Conservation (phyloP, 352 stramenopile species). For the Globisporangium alternatum region DNA sequence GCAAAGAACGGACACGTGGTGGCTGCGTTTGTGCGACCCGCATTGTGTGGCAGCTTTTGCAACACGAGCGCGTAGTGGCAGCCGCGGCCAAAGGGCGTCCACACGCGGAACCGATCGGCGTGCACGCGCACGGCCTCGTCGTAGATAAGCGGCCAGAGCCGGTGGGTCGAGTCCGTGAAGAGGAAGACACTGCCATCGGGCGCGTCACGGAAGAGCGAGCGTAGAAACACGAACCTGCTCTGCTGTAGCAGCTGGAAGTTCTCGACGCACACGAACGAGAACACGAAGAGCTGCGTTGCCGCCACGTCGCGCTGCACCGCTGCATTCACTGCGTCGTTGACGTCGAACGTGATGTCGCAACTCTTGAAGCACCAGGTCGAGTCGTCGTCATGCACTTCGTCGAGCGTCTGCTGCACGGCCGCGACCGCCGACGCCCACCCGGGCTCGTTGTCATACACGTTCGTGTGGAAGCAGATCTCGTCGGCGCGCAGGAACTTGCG, state of each 20-base stretch:
- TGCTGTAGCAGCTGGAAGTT: slow-evolving; percentile 55
- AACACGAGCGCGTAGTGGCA: slow-evolving; percentile 70
- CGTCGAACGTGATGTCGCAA: slow-evolving; percentile 61
- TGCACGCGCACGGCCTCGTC: slow-evolving; percentile 31
- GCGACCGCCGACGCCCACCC: slow-evolving; percentile 48
- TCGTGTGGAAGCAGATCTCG: slow-evolving; percentile 44
- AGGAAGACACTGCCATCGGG: slow-evolving; percentile 44
- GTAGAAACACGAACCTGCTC: slow-evolving; percentile 48
- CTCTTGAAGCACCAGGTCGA: slow-evolving; percentile 37
- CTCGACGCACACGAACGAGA: slow-evolving; percentile 74
- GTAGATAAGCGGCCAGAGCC: slow-evolving; percentile 60
- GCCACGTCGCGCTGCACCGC: slow-evolving; percentile 25
- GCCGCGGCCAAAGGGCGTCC: slow-evolving; percentile 47
- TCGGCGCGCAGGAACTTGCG: slow-evolving; percentile 45
- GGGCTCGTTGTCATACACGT: slow-evolving; percentile 71
- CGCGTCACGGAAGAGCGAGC: slow-evolving; percentile 41
- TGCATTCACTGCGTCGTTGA: slow-evolving; percentile 34
- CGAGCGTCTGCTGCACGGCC: slow-evolving; percentile 30
- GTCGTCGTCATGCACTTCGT: slow-evolving; percentile 20
- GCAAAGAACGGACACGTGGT: slow-evolving; percentile 38
- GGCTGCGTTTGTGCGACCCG: not conserved
- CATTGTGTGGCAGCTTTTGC: slow-evolving; percentile 34
- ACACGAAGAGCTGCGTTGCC: slow-evolving; percentile 49
- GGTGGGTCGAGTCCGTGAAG: slow-evolving; percentile 72
- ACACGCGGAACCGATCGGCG: slow-evolving; percentile 40